These are phyloP conservation scores for Thelephora terrestris DNA, from an alignment of 1,284 basidiomycete species.

Conservation along the genomic window DNA sequence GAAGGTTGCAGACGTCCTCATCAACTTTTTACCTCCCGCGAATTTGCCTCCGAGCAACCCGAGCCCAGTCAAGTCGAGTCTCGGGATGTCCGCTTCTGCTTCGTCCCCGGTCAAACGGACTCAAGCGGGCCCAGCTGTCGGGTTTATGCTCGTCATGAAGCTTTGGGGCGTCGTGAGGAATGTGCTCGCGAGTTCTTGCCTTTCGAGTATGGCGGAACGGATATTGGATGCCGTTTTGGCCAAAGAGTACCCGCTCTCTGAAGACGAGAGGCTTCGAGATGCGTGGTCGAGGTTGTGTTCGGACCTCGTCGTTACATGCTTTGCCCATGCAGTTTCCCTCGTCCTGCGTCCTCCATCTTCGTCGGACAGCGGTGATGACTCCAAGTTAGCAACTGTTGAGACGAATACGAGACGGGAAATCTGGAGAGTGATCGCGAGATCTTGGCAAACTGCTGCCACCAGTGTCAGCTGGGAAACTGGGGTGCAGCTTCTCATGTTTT, in stretches of 20 bases:
- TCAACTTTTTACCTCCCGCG: constrained; percentile 17
- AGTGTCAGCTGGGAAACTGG: not conserved
- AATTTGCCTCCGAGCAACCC: not conserved
- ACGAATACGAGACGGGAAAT: constrained; percentile 1
- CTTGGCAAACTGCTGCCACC: not conserved
- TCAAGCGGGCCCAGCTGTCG: not conserved
- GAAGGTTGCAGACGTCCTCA: constrained; percentile 13
- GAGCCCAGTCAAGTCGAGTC: constrained; percentile 2
- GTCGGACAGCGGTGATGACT: constrained; percentile 3
- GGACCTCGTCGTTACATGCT: constrained; percentile 26
- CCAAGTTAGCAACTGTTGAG: constrained; percentile 16
- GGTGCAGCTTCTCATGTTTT: not conserved
- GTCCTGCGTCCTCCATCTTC: constrained; percentile 8
- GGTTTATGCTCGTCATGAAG: constrained; percentile 25
- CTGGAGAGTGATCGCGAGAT: constrained; percentile 3
- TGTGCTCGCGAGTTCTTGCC: constrained; percentile 29
- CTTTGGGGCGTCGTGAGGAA: constrained; percentile 42
- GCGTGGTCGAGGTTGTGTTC: constrained; percentile 38
- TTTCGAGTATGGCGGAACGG: constrained; percentile 30
- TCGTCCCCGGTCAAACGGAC: not conserved
- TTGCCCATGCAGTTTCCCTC: constrained; percentile 16
- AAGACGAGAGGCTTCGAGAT: constrained; percentile 25
- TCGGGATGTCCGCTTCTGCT: constrained; percentile 22
- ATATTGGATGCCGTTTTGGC: constrained; percentile 34
- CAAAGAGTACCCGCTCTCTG: constrained; percentile 25